phyloP scores from a whole-genome alignment of 257 asterid species.

The Solanum chilense region DNA sequence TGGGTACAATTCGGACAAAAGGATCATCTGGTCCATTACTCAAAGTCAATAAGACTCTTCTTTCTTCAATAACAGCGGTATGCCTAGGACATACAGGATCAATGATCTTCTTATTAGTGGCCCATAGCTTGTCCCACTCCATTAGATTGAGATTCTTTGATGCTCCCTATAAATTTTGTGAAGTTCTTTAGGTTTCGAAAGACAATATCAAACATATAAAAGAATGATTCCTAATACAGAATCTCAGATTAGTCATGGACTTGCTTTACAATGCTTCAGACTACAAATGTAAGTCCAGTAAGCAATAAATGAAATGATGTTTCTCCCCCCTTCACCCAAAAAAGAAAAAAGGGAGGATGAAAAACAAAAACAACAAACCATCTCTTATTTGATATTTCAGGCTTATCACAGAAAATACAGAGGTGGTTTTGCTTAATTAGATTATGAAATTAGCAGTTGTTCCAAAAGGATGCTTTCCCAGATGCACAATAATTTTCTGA shows the following conservation, averaged over 20 bases:
- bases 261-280: not conserved
- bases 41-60: constrained; percentile 44
- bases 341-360: not conserved
- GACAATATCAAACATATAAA: not conserved
- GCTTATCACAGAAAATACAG: not conserved
- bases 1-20: constrained; percentile 60
- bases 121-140: constrained; percentile 99
- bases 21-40: constrained; percentile 71
- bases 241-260: not conserved
- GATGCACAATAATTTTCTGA: not conserved
- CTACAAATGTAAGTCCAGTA: not conserved
- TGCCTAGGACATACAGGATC: constrained; percentile 96
- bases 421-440: not conserved
- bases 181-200: constrained; percentile 1
- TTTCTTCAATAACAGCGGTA: constrained; percentile 71
- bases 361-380: not conserved
- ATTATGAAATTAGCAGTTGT: not conserved
- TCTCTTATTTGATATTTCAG: not conserved
- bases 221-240: not conserved
- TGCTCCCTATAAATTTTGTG: constrained; percentile 57
- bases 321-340: not conserved
- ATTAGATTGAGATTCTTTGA: constrained; percentile 96
- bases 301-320: not conserved
- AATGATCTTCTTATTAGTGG: constrained; percentile 81
- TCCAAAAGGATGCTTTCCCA: not conserved